phyloP scores from a whole-genome alignment of 148 eudicot genomes.

The Arctostaphylos glauca region DNA sequence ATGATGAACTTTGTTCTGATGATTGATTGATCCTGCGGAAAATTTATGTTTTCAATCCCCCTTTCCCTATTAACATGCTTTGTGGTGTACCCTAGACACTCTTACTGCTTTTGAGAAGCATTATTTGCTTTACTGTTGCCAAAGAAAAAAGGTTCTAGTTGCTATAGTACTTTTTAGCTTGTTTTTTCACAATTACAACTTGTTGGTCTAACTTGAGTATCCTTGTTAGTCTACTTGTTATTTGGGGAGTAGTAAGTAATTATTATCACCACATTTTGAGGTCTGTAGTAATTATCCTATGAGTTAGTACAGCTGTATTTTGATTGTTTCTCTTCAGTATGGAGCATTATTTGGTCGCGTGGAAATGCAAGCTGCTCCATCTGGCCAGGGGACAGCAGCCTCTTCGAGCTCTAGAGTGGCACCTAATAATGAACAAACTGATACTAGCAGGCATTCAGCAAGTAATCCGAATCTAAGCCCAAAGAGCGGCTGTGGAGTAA shows the following conservation, averaged over 20 bases:
- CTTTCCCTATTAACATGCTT: background rate
- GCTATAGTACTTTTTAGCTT: background rate
- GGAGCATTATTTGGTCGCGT: constrained; percentile 14
- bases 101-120: background rate
- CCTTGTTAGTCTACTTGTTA: background rate
- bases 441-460: background rate
- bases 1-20: background rate
- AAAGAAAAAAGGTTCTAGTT: background rate
- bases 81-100: background rate
- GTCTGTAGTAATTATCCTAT: background rate
- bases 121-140: background rate
- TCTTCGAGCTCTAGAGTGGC: constrained; percentile 16
- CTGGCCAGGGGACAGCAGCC: constrained; percentile 3
- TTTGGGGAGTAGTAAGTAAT: background rate
- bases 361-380: constrained; percentile 7
- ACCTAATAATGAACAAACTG: background rate
- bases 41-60: background rate
- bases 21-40: background rate
- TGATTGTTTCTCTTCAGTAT: constrained; percentile 15
- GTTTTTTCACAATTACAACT: background rate
- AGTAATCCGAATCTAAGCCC: background rate
- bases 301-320: background rate
- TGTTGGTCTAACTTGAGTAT: background rate
- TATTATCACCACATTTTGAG: background rate
- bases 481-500: background rate